phyloP scores from a whole-genome alignment of 352 stramenopile species.

The Globisporangium radiosum region DNA sequence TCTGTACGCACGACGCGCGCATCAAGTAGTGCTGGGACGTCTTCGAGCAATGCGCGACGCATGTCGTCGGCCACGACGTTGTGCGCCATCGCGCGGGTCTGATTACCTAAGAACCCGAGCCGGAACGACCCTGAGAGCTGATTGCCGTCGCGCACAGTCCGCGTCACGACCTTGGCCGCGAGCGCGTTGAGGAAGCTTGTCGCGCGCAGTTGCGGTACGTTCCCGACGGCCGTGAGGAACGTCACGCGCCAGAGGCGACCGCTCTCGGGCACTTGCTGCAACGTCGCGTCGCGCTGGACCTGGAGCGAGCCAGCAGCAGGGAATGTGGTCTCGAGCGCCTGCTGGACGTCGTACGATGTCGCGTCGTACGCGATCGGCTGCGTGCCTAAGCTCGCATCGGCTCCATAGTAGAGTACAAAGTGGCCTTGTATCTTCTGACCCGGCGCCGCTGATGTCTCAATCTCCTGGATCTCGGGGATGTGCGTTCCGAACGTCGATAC shows the following conservation, averaged over 20 bases:
- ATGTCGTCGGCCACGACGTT: conserved; percentile 68
- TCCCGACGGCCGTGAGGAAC: conserved; percentile 81
- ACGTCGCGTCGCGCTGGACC: conserved; percentile 45
- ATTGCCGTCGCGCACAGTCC: conserved; percentile 81
- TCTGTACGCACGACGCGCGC: conserved; percentile 74
- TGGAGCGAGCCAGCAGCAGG: conserved; percentile 38
- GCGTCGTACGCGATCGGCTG: conserved; percentile 73
- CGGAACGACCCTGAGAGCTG: conserved; percentile 82
- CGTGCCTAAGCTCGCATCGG: conserved; percentile 15
- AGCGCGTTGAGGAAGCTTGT: conserved; percentile 73
- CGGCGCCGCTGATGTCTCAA: conserved; percentile 63
- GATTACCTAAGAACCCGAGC: conserved; percentile 59
- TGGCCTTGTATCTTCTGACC: conserved; percentile 88
- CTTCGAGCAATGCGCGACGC: conserved; percentile 28
- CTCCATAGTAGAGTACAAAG: conserved; percentile 46
- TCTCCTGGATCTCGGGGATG: conserved; percentile 88
- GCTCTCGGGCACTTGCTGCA: conserved; percentile 54
- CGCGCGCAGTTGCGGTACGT: conserved; percentile 66
- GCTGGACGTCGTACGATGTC: conserved; percentile 45
- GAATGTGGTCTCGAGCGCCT: conserved; percentile 46
- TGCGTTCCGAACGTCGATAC: conserved; percentile 84
- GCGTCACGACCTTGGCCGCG: conserved; percentile 53
- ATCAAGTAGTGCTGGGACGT: conserved; percentile 52
- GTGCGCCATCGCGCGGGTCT: conserved; percentile 56
- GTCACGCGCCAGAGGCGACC: conserved; percentile 87